Conservation (phyloP, 495 filamentous ascomycete genomes). For the Xylaria grammica region DNA sequence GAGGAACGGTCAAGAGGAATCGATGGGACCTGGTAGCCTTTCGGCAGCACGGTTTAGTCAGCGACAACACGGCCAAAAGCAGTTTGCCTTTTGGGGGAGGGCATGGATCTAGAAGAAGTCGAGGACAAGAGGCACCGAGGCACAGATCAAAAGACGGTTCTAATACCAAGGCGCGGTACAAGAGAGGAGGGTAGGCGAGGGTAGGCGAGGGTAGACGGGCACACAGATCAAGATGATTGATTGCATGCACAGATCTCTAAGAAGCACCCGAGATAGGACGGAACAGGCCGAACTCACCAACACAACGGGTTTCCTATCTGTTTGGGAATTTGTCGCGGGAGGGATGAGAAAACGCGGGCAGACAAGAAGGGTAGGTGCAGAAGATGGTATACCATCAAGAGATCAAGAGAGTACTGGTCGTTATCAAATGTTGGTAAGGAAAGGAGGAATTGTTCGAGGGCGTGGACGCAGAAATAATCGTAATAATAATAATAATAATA, state of each 20-base stretch:
- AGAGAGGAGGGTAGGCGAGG: not conserved
- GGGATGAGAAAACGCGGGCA: not conserved
- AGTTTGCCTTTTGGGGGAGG: not conserved
- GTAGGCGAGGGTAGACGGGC: not conserved
- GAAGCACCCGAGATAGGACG: not conserved
- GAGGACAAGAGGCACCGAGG: constrained; percentile 13
- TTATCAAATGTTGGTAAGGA: constrained; percentile 16
- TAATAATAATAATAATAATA: constrained; percentile 22
- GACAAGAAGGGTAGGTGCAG: not conserved
- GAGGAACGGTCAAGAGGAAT: not conserved
- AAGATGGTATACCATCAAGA: not conserved
- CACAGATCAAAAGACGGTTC: constrained; percentile 6
- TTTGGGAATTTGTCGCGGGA: too few species aligned
- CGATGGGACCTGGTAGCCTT: constrained; percentile 4
- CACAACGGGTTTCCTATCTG: constrained; percentile 5
- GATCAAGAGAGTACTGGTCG: constrained; percentile 1
- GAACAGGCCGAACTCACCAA: constrained; percentile 17
- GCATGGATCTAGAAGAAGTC: not conserved
- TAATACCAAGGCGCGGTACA: not conserved
- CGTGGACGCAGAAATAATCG: constrained; percentile 23
- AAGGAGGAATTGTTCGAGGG: constrained; percentile 10
- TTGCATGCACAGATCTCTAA: constrained; percentile 20
- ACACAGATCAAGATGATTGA: constrained; percentile 15
- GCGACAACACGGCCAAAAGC: constrained; percentile 1
- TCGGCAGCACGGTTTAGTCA: constrained; percentile 14